A percentile compares a stretch with the other conserved stretches of the same genome.
phyloP scores from a whole-genome alignment of 495 filamentous ascomycete genomes.

The Peziza echinospora region DNA sequence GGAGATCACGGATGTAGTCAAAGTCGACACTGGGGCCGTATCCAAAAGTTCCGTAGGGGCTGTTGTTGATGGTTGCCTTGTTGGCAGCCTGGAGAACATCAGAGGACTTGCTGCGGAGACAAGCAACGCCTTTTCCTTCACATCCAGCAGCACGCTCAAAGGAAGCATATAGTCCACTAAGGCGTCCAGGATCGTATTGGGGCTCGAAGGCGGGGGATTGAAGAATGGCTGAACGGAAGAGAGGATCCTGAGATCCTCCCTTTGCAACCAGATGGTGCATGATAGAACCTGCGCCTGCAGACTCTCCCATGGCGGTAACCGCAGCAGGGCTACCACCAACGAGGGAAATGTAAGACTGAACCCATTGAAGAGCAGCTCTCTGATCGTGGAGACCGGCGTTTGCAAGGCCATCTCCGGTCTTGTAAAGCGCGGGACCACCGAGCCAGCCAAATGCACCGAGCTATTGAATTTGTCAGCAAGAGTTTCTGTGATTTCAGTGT shows the following conservation, averaged over 20 bases:
- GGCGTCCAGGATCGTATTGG: conserved; percentile 22
- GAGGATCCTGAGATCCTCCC: conserved; percentile 25
- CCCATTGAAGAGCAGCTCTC: conserved; percentile 31
- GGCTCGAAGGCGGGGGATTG: conserved; percentile 29
- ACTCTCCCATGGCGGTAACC: conserved; percentile 33
- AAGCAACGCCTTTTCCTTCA: conserved; percentile 23
- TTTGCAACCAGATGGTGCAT: conserved; percentile 23
- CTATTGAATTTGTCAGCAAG: conserved; percentile 14
- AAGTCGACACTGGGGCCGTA: conserved; percentile 28
- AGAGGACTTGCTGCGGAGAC: conserved; percentile 23
- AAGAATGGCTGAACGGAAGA: conserved; percentile 25
- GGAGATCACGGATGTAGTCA: conserved; percentile 25
- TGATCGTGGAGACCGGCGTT: conserved; percentile 33
- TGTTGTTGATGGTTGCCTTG: conserved; percentile 17
- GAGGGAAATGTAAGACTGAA: conserved; percentile 29
- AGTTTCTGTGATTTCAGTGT: background rate
- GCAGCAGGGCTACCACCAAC: conserved; percentile 30
- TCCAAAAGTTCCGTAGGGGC: conserved; percentile 23
- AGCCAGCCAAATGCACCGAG: conserved; percentile 35
- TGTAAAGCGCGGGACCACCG: conserved; percentile 28
- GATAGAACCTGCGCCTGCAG: conserved; percentile 25
- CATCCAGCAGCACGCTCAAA: conserved; percentile 29
- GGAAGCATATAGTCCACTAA: conserved; percentile 23
- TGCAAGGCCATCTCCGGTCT: conserved; percentile 25
- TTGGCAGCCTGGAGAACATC: conserved; percentile 24